Conservation (phyloP, 306 rosid genomes). For the Vigna reflexopilosa region DNA sequence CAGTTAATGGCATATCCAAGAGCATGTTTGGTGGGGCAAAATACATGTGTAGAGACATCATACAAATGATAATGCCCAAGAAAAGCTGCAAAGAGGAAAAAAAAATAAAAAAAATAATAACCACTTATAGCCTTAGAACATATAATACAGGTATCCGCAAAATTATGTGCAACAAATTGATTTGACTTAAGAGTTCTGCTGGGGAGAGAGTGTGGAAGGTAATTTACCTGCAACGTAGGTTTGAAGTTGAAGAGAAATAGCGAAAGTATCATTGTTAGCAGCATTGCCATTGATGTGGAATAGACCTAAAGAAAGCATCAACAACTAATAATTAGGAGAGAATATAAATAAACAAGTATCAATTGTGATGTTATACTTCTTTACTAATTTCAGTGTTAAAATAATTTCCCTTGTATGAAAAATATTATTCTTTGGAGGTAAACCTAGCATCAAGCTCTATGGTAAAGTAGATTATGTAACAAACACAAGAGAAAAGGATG, state of each 20-base stretch:
- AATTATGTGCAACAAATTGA: constrained; percentile 2
- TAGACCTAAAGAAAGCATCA: constrained; percentile 61
- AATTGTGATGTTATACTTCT: constrained; percentile 18
- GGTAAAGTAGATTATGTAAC: constrained; percentile 16
- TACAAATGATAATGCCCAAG: constrained; percentile 84
- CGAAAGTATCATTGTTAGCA: constrained; percentile 80
- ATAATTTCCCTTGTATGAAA: constrained; percentile 28
- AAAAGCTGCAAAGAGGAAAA: constrained; percentile 71
- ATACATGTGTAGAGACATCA: constrained; percentile 96
- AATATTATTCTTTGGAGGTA: constrained; percentile 19
- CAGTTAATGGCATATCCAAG: constrained; percentile 66
- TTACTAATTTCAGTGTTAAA: constrained; percentile 18
- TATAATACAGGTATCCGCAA: not conserved
- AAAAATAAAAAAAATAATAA: constrained; percentile 12
- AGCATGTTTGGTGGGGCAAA: constrained; percentile 85
- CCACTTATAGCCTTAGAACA: constrained; percentile 3
- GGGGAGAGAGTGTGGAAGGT: constrained; percentile 9
- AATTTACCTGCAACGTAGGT: constrained; percentile 84
- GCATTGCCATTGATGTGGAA: constrained; percentile 98
- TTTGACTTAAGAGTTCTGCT: constrained; percentile 2
- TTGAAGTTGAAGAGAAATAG: constrained; percentile 81
- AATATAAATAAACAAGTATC: constrained; percentile 14
- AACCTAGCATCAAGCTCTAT: constrained; percentile 14
- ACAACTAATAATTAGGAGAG: constrained; percentile 26
- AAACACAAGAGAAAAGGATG: constrained; percentile 30